A percentile compares a stretch with the other conserved stretches of the same genome.
These are phyloP conservation scores for Auricularia cornea DNA, from an alignment of 768 basidiomycete genomes.

Conservation along the genomic window DNA sequence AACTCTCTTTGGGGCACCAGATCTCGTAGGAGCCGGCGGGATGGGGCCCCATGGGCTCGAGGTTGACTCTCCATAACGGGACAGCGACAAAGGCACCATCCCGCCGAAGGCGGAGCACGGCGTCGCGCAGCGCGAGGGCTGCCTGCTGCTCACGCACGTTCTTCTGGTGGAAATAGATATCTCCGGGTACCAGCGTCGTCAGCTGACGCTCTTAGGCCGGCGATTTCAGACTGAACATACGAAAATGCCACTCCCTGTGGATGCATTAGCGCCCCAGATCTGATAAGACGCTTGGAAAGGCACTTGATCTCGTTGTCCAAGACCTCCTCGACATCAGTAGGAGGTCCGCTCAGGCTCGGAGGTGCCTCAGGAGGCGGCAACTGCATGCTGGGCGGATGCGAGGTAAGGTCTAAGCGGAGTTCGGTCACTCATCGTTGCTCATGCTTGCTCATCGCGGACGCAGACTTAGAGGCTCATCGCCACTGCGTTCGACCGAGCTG, in stretches of 20 bases:
- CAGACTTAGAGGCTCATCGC: too few relatives aligned
- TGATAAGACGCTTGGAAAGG: constrained; percentile 6
- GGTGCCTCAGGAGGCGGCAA: not conserved
- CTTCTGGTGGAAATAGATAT: constrained; percentile 72
- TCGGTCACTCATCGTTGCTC: not conserved
- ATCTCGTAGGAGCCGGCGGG: constrained; percentile 77
- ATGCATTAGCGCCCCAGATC: not conserved
- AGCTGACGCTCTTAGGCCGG: not conserved
- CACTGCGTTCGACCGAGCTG: not conserved
- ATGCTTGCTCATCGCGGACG: not conserved
- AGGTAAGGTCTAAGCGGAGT: not conserved
- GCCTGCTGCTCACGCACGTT: constrained; percentile 54
- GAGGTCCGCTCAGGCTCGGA: constrained; percentile 15
- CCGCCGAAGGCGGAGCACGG: constrained; percentile 58
- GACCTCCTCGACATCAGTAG: constrained; percentile 48
- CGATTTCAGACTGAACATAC: constrained; percentile 30
- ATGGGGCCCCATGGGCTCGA: constrained; percentile 62
- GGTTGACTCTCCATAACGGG: constrained; percentile 64
- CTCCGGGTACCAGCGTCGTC: constrained; percentile 30
- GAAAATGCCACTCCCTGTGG: constrained; percentile 71
- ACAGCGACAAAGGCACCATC: constrained; percentile 78
- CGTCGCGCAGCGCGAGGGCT: constrained; percentile 61
- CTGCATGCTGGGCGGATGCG: not conserved
- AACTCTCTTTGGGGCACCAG: constrained; percentile 70
- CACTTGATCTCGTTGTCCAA: constrained; percentile 57